Conservation (phyloP, 108 stramenopile genomes). For the Skeletonema grethae region DNA sequence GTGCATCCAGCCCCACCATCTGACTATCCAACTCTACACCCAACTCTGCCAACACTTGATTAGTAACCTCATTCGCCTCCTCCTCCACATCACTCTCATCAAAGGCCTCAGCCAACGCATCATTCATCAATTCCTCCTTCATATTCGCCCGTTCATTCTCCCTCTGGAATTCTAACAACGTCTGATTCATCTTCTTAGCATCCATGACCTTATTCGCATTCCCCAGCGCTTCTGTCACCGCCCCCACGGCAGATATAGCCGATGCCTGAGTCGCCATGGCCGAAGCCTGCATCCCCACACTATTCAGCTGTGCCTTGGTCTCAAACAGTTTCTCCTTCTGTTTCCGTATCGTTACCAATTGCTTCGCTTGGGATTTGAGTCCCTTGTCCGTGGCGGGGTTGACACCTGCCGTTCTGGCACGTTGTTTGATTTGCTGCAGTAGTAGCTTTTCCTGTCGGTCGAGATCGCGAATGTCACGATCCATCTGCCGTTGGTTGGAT, state of each 20-base stretch:
- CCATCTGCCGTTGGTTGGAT: conserved; percentile 77
- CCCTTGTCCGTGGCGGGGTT: conserved; percentile 57
- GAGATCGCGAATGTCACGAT: conserved; percentile 82
- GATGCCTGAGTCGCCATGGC: conserved; percentile 74
- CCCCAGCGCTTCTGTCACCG: conserved; percentile 60
- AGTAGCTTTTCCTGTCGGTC: conserved; percentile 79
- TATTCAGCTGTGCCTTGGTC: conserved; percentile 73
- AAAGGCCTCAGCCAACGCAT: conserved; percentile 81
- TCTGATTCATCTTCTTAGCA: conserved; percentile 69
- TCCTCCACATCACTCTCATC: conserved; percentile 80
- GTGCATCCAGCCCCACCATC: conserved; percentile 80
- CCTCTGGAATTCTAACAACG: conserved; percentile 68
- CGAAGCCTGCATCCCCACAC: conserved; percentile 81
- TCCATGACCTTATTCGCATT: conserved; percentile 73
- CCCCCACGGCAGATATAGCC: conserved; percentile 61
- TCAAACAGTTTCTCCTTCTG: conserved; percentile 67
- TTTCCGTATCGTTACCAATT: conserved; percentile 71
- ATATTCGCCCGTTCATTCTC: conserved; percentile 70
- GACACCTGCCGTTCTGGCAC: conserved; percentile 58
- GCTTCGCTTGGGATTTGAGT: conserved; percentile 68
- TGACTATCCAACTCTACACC: conserved; percentile 80
- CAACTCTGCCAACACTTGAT: conserved; percentile 82
- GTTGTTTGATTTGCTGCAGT: conserved; percentile 70
- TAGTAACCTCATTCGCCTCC: conserved; percentile 75
- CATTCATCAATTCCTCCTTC: conserved; percentile 87